phyloP scores from a whole-genome alignment of 345 rosid genomes.

The Salix koriyanagi region DNA sequence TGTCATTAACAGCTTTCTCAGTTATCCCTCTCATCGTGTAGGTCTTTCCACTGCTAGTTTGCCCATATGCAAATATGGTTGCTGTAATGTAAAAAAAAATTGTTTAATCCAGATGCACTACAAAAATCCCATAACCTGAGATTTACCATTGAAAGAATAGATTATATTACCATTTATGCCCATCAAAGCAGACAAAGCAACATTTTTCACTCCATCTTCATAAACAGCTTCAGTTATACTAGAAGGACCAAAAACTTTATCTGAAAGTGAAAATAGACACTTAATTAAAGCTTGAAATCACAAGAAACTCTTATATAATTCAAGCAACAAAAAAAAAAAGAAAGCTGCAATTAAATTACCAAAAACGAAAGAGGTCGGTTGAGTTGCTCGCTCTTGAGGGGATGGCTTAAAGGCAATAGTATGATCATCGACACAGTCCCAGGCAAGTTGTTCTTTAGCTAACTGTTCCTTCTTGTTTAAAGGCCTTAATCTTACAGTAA shows the following conservation, averaged over 20 bases:
- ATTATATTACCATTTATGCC: conserved; percentile 82
- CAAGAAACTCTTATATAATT: not conserved
- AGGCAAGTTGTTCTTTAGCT: conserved; percentile 85
- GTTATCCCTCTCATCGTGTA: conserved; percentile 98
- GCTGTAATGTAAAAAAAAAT: conserved; percentile 42
- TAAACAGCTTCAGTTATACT: conserved; percentile 74
- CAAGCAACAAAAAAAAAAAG: not conserved
- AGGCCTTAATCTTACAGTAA: conserved; percentile 90
- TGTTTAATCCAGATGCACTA: not conserved
- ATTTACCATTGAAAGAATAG: not conserved
- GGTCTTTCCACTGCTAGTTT: conserved; percentile 99
- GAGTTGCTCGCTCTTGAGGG: conserved; percentile 72
- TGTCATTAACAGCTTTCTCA: conserved; percentile 94
- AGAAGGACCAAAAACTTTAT: conserved; percentile 88
- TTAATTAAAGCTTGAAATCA: not conserved
- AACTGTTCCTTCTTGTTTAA: conserved; percentile 75
- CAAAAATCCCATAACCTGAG: not conserved
- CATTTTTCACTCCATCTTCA: conserved; percentile 94
- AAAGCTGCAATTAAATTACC: conserved; percentile 43
- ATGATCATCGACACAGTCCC: conserved; percentile 91
- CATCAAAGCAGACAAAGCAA: conserved; percentile 91
- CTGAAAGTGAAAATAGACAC: conserved; percentile 35
- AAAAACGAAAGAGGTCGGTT: conserved; percentile 70
- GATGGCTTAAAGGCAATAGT: conserved; percentile 70
- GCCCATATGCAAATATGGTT: conserved; percentile 96